A percentile compares a stretch with the other conserved stretches of the same genome.
phyloP scores from a whole-genome alignment of 805 yeast genomes.

The Suhomyces pyralidae region DNA sequence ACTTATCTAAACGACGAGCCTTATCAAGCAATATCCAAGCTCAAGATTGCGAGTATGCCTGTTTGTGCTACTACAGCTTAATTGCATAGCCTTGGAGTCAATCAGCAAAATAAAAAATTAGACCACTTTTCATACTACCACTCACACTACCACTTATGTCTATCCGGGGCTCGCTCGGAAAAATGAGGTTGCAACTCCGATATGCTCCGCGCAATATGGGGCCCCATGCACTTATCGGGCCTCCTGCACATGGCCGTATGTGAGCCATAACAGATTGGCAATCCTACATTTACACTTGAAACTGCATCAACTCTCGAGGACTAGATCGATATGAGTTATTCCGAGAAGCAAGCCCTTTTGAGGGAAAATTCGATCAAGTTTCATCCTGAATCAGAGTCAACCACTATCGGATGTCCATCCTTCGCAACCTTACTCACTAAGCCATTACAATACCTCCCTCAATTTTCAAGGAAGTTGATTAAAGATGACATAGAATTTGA shows the following conservation, averaged over 20 bases:
- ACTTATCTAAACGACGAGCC: too few species aligned
- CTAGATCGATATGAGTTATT: not conserved
- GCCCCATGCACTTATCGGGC: not conserved
- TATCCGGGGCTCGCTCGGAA: not conserved
- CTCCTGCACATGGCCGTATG: not conserved
- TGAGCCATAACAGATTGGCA: not conserved
- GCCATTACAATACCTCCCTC: slow-evolving; percentile 27
- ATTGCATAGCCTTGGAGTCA: too few species aligned
- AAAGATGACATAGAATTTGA: slow-evolving; percentile 3
- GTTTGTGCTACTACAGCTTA: too few species aligned
- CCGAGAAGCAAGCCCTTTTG: slow-evolving; percentile 16
- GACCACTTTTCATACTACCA: too few species aligned
- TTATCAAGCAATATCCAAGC: too few species aligned
- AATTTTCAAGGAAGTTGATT: slow-evolving; percentile 2
- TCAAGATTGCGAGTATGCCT: too few species aligned
- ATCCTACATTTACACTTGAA: not conserved
- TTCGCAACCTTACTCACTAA: slow-evolving; percentile 16
- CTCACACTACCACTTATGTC: not conserved
- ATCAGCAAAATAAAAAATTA: not conserved
- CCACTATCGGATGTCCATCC: slow-evolving; percentile 17
- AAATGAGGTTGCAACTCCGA: not conserved
- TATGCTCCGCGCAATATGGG: not conserved
- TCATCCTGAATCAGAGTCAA: slow-evolving; percentile 12
- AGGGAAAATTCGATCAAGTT: not conserved
- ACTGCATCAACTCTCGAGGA: not conserved